Conservation (phyloP, 1,284 basidiomycete genomes). For the Rhodotorula sp. region DNA sequence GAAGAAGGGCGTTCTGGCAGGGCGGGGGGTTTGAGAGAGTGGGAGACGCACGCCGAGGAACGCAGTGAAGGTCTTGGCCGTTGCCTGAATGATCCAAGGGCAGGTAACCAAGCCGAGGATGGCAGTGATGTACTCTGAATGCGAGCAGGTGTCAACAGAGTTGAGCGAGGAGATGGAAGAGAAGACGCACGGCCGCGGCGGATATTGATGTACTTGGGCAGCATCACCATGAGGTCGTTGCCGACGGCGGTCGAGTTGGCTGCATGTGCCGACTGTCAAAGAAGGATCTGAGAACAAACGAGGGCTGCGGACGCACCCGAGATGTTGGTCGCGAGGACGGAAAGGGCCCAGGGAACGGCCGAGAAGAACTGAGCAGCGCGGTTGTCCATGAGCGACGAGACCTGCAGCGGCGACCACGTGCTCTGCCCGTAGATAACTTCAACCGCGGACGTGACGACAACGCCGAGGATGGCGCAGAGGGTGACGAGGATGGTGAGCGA, state of each 20-base stretch:
- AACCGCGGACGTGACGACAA: slow-evolving; percentile 63
- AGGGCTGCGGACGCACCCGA: slow-evolving; percentile 2
- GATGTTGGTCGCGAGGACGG: slow-evolving; percentile 22
- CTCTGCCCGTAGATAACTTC: slow-evolving; percentile 63
- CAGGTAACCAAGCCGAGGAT: slow-evolving; percentile 62
- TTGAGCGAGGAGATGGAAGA: slow-evolving; percentile 50
- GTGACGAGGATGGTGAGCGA: slow-evolving; percentile 73
- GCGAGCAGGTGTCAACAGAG: slow-evolving; percentile 42
- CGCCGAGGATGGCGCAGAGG: slow-evolving; percentile 60
- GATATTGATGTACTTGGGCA: slow-evolving; percentile 19
- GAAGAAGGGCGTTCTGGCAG: too few species aligned
- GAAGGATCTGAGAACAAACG: neutral
- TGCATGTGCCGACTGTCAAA: neutral
- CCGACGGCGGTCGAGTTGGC: slow-evolving; percentile 69
- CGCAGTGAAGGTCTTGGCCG: slow-evolving; percentile 21
- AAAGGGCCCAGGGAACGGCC: slow-evolving; percentile 10
- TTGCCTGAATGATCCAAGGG: slow-evolving; percentile 57
- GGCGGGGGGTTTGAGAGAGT: too few species aligned
- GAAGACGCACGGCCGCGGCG: slow-evolving; percentile 60
- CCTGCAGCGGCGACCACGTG: slow-evolving; percentile 51
- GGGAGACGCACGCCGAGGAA: slow-evolving; percentile 16
- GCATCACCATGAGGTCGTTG: slow-evolving; percentile 57
- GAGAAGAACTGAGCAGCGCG: slow-evolving; percentile 17
- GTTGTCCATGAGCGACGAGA: slow-evolving; percentile 54
- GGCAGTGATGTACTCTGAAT: slow-evolving; percentile 6